phyloP scores from a whole-genome alignment of 805 yeast genomes.

The Cyberlindnera petersonii region DNA sequence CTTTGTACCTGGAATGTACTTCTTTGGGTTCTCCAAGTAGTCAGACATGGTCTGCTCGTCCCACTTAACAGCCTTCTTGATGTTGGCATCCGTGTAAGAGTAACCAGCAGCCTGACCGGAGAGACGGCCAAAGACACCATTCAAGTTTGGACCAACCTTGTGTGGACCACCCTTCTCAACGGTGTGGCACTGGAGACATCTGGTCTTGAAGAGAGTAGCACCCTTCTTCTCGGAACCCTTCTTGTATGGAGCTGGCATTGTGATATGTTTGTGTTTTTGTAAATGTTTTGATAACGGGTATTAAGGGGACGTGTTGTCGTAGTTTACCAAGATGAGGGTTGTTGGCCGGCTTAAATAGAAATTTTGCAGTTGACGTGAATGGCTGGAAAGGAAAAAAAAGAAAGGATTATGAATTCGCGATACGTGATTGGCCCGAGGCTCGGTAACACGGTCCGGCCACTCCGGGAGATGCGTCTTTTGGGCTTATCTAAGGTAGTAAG shows the following conservation, averaged over 20 bases:
- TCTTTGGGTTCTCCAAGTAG: slow-evolving; percentile 99
- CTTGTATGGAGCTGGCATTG: slow-evolving; percentile 33
- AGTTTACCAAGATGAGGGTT: too few species aligned
- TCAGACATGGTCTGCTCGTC: slow-evolving; percentile 81
- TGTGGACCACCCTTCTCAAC: slow-evolving; percentile 93
- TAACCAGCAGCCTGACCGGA: slow-evolving; percentile 91
- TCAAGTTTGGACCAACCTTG: slow-evolving; percentile 98
- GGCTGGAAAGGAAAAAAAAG: slow-evolving; percentile 15
- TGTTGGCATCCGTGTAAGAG: slow-evolving; percentile 98
- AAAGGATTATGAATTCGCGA: slow-evolving; percentile 25
- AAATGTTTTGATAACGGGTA: neutral
- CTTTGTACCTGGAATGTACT: slow-evolving; percentile 99
- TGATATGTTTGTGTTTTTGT: slow-evolving; percentile 5
- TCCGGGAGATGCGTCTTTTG: neutral
- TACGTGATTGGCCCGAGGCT: slow-evolving; percentile 22
- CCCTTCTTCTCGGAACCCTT: slow-evolving; percentile 84
- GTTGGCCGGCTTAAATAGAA: slow-evolving; percentile 11
- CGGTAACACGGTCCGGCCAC: too few species aligned
- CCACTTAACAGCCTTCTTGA: slow-evolving; percentile 92
- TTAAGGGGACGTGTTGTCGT: too few species aligned
- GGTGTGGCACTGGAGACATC: slow-evolving; percentile 99
- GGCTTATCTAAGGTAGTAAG: too few species aligned
- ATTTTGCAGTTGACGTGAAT: slow-evolving; percentile 18
- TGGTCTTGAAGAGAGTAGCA: slow-evolving; percentile 96
- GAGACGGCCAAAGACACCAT: slow-evolving; percentile 89